phyloP scores from a whole-genome alignment of 2,329 filamentous ascomycete species.

The Moelleriella libera region DNA sequence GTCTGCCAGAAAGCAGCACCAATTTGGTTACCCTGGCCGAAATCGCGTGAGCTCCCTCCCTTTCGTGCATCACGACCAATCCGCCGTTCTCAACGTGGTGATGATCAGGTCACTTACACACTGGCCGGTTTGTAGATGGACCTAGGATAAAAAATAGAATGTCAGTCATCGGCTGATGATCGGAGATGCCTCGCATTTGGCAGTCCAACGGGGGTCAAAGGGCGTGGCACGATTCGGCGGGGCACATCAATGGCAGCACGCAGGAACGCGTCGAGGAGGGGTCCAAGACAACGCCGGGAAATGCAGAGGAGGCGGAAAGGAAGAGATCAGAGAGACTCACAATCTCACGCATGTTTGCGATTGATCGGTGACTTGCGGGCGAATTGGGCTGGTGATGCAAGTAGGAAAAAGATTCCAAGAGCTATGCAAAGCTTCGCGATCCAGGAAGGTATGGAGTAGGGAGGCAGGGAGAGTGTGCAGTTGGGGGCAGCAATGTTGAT shows the following conservation, averaged over 20 bases:
- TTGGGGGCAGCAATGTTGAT: conserved; percentile 10
- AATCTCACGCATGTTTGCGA: conserved; percentile 52
- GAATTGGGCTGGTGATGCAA: background rate
- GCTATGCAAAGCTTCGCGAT: conserved; percentile 19
- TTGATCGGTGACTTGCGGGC: conserved; percentile 8
- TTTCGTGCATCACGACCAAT: background rate
- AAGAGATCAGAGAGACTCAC: conserved; percentile 29
- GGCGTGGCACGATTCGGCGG: conserved; percentile 13
- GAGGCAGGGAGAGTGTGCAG: conserved; percentile 11
- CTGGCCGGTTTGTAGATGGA: conserved; percentile 99
- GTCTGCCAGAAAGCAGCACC: conserved; percentile 99
- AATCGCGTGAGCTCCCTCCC: conserved; percentile 19
- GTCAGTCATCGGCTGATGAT: conserved; percentile 29
- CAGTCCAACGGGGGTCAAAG: background rate
- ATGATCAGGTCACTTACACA: conserved; percentile 50
- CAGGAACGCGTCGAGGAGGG: conserved; percentile 24
- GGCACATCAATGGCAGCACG: conserved; percentile 20
- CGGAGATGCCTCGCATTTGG: background rate
- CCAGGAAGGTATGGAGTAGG: conserved; percentile 10
- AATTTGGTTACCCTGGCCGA: conserved; percentile 91
- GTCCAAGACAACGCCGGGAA: conserved; percentile 3
- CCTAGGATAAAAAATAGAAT: conserved; percentile 45
- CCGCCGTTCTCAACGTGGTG: background rate
- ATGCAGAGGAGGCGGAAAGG: background rate
- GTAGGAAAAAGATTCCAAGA: conserved; percentile 12